Percentiles rank a stretch among this genome's conserved stretches.
Conservation (phyloP, 2,329 filamentous ascomycete species). For the Ophiocordyceps sinensis region DNA sequence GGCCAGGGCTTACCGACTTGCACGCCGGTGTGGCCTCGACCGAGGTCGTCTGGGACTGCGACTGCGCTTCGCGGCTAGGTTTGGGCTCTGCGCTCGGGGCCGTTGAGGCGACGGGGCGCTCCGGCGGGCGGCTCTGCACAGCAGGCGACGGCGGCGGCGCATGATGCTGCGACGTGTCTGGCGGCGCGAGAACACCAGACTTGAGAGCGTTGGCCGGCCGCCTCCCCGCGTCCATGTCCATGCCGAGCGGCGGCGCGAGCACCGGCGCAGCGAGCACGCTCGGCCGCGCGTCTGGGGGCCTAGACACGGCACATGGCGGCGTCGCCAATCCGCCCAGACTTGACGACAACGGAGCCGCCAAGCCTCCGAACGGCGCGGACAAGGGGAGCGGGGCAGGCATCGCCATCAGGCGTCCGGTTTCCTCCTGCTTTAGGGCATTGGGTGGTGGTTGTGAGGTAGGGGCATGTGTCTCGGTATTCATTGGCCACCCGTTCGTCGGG, state of each 20-base stretch:
- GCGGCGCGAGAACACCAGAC: slow-evolving; percentile 29
- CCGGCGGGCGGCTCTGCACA: background rate
- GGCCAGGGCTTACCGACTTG: slow-evolving; percentile 4
- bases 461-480: background rate
- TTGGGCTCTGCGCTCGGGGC: background rate
- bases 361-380: slow-evolving; percentile 4
- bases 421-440: slow-evolving; percentile 1
- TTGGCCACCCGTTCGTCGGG: background rate
- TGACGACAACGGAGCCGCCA: slow-evolving; percentile 7
- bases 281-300: slow-evolving; percentile 11
- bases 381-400: slow-evolving; percentile 8
- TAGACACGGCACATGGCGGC: slow-evolving; percentile 6
- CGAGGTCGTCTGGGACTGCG: slow-evolving; percentile 1
- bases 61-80: background rate
- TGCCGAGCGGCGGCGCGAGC: slow-evolving; percentile 20
- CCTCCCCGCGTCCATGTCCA: slow-evolving; percentile 13
- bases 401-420: slow-evolving; percentile 3
- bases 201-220: slow-evolving; percentile 19
- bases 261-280: slow-evolving; percentile 23
- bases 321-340: slow-evolving; percentile 6
- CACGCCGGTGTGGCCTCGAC: background rate
- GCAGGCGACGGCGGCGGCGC: slow-evolving; percentile 2
- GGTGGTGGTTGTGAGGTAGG: background rate
- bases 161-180: slow-evolving; percentile 21
- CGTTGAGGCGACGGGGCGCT: background rate